Evolutionary conservation across 2,329 filamentous ascomycete genomes (phyloP), one percentile per base, ranked within the genome.

Genomic region (Daldinia sp.): DNA sequence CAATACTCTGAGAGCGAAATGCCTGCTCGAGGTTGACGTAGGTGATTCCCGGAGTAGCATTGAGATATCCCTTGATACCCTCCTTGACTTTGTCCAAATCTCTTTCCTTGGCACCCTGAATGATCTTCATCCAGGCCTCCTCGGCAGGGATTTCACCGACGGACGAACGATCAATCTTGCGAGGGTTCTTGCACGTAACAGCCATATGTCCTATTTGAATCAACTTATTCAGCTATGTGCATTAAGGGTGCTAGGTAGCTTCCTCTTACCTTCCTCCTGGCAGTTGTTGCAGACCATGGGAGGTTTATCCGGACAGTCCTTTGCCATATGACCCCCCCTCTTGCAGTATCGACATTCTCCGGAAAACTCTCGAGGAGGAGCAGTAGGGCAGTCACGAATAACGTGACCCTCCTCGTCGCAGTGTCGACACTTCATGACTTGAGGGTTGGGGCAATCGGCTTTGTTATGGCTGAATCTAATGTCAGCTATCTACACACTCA

Each of bases 11-110:
- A 1, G 75, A 69, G 5, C 89, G 85, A 72, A 92, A 83, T 1
- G 81, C 80, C 29, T 80, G 70, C 78, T 93, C 89, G 4, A 93
- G 80, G 15, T 88, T 80, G 6, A 77, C 68, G 68, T 90, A 89
- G 0, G 84, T 89, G 13, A 83, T 79, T 0, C 82, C 79, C 0
- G 87, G 87, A 30, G 76, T 77, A 6, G 85, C 78, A 77, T 90
- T 90, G 72, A 87, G 76, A 58, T 91, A 92, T 66, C 85, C 81
- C 58, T 84, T 79, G 6, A 85, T 74, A 3, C 81, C 85, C 53
- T 83, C 80, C 74, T 90, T 90, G 73, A 86, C 81, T 51, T 89
- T 85, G 29, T 90, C 86, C 4, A 89, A 73, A 58, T 92, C 89
- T 21, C 78, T 79, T 29, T 85, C 83, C 1, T 71, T 66, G 48